These are phyloP conservation scores for Mortierella sp. DNA, from an alignment of 371 early-diverging fungal species.

Conservation along the genomic window DNA sequence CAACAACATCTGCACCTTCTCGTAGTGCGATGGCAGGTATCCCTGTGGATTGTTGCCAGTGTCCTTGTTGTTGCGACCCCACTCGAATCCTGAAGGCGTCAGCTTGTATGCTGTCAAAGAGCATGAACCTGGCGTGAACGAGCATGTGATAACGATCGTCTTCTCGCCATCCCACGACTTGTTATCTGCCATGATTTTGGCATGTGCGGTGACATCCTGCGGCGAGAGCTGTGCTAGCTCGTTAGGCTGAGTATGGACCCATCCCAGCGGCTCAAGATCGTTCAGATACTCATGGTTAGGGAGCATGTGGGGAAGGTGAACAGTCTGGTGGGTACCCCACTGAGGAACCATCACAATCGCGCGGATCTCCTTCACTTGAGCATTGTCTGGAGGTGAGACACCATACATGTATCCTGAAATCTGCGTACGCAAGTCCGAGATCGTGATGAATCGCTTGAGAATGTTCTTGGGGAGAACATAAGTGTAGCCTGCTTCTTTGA, in stretches of 20 bases:
- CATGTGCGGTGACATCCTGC: constrained; percentile 92
- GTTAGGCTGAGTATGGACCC: constrained; percentile 98
- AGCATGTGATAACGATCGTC: constrained; percentile 89
- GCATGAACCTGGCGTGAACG: constrained; percentile 98
- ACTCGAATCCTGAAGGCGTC: constrained; percentile 95
- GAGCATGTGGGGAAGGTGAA: constrained; percentile 88
- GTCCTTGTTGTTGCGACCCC: constrained; percentile 90
- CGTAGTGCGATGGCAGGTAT: constrained; percentile 88
- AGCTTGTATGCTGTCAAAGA: constrained; percentile 95
- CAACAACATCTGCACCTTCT: constrained; percentile 95
- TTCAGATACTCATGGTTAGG: constrained; percentile 93
- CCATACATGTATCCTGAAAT: constrained; percentile 97
- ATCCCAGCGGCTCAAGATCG: constrained; percentile 95
- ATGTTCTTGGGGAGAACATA: constrained; percentile 98
- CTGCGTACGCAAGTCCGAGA: constrained; percentile 96
- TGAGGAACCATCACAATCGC: constrained; percentile 97
- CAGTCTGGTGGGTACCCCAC: constrained; percentile 95
- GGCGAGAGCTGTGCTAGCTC: constrained; percentile 92
- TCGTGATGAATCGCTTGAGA: constrained; percentile 93
- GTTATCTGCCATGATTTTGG: constrained; percentile 87
- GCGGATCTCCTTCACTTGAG: constrained; percentile 96
- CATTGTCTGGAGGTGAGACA: constrained; percentile 90
- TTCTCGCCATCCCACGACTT: constrained; percentile 96
- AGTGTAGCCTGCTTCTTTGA: constrained; percentile 92
- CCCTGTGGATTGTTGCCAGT: constrained; percentile 85